Base-by-base conservation (phyloP, 2,329 filamentous ascomycete genomes). In the Davidsoniella australis region DNA sequence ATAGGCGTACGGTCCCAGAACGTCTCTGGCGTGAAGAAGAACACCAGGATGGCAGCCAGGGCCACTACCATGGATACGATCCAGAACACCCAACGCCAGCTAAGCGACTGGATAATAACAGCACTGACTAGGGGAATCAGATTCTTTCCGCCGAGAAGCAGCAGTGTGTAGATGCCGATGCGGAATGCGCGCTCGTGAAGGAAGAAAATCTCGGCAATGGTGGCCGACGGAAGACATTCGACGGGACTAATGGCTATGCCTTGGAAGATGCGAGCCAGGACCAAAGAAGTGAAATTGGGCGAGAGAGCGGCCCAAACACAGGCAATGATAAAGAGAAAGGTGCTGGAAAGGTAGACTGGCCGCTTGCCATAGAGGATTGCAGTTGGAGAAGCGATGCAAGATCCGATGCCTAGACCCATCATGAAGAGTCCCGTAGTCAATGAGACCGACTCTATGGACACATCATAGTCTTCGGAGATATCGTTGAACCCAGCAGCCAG, bases 61-160 rank as follows among this genome's bases (percentile, higher is more conserved):
- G 71, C 85, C 33, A 87, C 82, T 8, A 94, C 68, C 3, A 94
- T 84, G 0, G 87, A 77, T 42, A 94, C 78, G 49, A 94, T 79
- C 80, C 82, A 93, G 57, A 94, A 94, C 0, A 85, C 83, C 87
- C 86, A 94, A 62, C 86, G 78, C 89, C 89, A 96, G 5, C 76
- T 75, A 37, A 87, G 64, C 2, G 72, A 68, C 54, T 87, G 69
- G 40, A 95, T 93, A 53, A 96, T 78, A 18, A 71, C 85, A 7
- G 89, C 89, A 61, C 85, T 93, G 20, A 93, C 80, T 20, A 95
- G 67, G 0, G 89, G 89, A 4, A 94, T 72, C 54, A 96, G 61
- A 57, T 95, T 96, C 69, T 95, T 95, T 45, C 88, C 87, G 12
- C 88, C 85, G 0, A 96, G 73, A 10, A 96, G 71, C 5, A 96